These are phyloP conservation scores for Saccharata proteae DNA, from an alignment of 2,329 filamentous ascomycete genomes.

Conservation along the genomic window DNA sequence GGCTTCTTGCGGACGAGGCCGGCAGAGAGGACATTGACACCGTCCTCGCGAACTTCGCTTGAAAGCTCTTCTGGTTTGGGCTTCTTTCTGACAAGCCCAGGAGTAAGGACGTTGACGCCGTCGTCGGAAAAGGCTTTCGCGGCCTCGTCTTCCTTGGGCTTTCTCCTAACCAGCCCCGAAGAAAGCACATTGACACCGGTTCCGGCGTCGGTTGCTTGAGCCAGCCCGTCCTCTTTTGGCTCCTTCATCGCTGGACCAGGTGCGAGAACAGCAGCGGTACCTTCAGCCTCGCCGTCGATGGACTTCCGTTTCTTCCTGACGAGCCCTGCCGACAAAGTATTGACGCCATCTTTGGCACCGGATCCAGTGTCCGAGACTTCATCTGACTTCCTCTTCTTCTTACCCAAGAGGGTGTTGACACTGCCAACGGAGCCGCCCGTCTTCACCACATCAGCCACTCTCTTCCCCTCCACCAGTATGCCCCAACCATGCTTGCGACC, in stretches of 20 bases:
- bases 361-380: conserved; percentile 3
- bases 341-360: conserved; percentile 1
- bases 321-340: conserved; percentile 2
- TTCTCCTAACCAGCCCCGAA: too few relatives aligned
- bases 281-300: neutral
- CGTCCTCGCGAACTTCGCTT: too few relatives aligned
- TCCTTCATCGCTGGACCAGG: conserved; percentile 21
- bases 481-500: conserved; percentile 12
- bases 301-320: conserved; percentile 6
- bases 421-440: too few relatives aligned
- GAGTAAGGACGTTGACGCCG: conserved; percentile 12
- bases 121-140: too few relatives aligned
- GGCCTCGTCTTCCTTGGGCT: too few relatives aligned
- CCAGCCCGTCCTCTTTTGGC: conserved; percentile 16
- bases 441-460: conserved; percentile 13
- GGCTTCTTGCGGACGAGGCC: conserved; percentile 5
- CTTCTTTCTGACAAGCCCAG: conserved; percentile 21
- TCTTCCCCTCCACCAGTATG: conserved; percentile 22
- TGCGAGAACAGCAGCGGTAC: conserved; percentile 3
- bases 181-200: too few relatives aligned
- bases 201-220: too few relatives aligned
- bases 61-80: conserved; percentile 18
- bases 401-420: conserved; percentile 13
- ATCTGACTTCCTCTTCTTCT: conserved; percentile 22
- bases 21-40: conserved; percentile 2